Evolutionary conservation across 306 rosid genomes (phyloP), one percentile per base, ranked within the genome.

Genomic region (Lotus japonicus): DNA sequence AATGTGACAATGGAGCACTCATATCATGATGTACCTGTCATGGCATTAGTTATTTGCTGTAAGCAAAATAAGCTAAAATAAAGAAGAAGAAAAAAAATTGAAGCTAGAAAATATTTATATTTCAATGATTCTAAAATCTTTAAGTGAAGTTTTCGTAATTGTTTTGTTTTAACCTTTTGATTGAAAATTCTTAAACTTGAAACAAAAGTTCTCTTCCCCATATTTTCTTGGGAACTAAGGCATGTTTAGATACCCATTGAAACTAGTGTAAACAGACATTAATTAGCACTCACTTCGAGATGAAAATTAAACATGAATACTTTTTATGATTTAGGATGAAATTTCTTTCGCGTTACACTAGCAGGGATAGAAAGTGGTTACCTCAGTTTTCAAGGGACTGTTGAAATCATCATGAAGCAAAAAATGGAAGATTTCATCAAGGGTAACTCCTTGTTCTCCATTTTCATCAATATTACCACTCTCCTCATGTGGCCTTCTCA

Each of bases 11-110:
- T 58, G 98, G 98, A 79, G 89, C 94, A 36, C 62, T 78, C 98
- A 90, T 94, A 45, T 88, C 97, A 73, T 94, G 95, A 79, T 90
- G 96, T 63, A 90, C 92, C 97, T 94, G 90, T 11, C 79, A 66
- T 65, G 2, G 15, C 36, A 69, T 31, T 45, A 19, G 21, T 9
- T 14, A 2, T 73, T 45, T 39, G 68, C 51, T 63, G 16, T 77
- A 48, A 77, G 49, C 15, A 64, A 54, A 61, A 73, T 19, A 64
- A 15, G 33, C 39, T 6, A 8, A 60, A 43, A 38, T 28, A 48
- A 35, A 49, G 17, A 28, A 50, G 6, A 63, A 63, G 41, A 21
- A 26, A 43, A 62, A 0, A 33, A 33, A 39, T 33, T 16, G 19
- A 26, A 43, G 10, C 12, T 16, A 18, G 18, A 31, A 51, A 51